Evolutionary conservation across 768 basidiomycete species (phyloP), one percentile per base, ranked within the genome.

Genomic region (Strobilomyces confusus): DNA sequence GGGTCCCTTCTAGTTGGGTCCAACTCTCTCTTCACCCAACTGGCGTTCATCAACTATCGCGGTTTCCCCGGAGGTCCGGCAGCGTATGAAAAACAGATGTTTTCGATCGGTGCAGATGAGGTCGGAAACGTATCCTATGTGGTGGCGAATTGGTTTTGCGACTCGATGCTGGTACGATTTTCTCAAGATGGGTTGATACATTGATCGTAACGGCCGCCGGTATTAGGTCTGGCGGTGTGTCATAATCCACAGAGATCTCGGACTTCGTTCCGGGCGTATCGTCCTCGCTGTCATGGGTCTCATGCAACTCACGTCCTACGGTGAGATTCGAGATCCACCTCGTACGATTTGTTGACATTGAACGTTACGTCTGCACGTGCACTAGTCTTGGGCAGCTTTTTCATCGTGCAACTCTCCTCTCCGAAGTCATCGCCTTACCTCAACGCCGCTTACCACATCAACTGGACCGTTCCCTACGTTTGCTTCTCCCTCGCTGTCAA

Each of bases 41-140:
- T 69, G 43, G 67, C 67, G 17, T 68, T 69, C 34, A 62, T 68
- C 38, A 58, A 68, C 8, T 12, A 69, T 33, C 62, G 68, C 3
- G 59, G 63, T 13, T 68, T 40, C 38, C 48, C 67, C 0, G 68
- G 66, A 12, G 67, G 67, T 20, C 63, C 61, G 48, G 57, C 68
- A 54, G 48, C 23, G 32, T 65, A 52, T 8, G 60, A 63, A 19
- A 4, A 65, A 1, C 44, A 65, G 15, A 67, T 65, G 65, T 68
- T 69, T 40, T 68, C 68, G 17, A 63, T 68, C 17, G 36, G 40
- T 17, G 52, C 41, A 9, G 68, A 69, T 8, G 58, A 65, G 17
- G 47, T 71, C 15, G 47, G 54, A 3, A 68, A 62, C 22, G 61
- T 65, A 2, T 54, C 62, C 19, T 71, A 59, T 38, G 55, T 71